A percentile compares a stretch with the other conserved stretches of the same genome.
phyloP scores from a whole-genome alignment of 176 grass and related monocot genomes.

The Oryza glaberrima region DNA sequence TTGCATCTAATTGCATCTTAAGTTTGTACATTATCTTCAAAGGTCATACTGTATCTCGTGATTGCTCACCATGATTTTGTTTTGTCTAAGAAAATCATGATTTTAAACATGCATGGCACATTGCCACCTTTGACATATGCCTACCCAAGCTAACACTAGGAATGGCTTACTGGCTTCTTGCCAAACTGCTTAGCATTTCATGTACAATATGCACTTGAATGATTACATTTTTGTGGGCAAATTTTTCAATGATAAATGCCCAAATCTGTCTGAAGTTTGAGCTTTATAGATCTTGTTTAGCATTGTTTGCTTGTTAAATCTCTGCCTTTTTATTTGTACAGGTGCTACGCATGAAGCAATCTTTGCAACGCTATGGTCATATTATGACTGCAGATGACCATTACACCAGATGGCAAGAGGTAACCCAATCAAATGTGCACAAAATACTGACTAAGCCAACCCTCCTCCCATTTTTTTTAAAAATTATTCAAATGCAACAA shows the following conservation, averaged over 20 bases:
- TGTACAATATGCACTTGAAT: constrained; percentile 18
- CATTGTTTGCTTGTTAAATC: constrained; percentile 25
- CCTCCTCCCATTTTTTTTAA: neutral
- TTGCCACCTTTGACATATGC: constrained; percentile 35
- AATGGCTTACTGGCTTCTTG: constrained; percentile 28
- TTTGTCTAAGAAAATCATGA: constrained; percentile 15
- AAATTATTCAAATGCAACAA: constrained; percentile 5
- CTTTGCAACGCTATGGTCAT: constrained; percentile 73
- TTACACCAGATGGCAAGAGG: constrained; percentile 97
- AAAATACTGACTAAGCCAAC: constrained; percentile 8
- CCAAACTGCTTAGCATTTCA: constrained; percentile 29
- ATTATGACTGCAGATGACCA: constrained; percentile 82
- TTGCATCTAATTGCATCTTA: constrained; percentile 37
- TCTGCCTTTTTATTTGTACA: constrained; percentile 40
- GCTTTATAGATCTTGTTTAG: constrained; percentile 27
- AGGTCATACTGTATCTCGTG: constrained; percentile 19
- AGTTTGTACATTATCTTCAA: constrained; percentile 32
- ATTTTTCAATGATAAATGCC: neutral
- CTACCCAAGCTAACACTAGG: constrained; percentile 21
- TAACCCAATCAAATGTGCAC: constrained; percentile 37
- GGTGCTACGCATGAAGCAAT: constrained; percentile 79
- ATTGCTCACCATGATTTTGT: constrained; percentile 28
- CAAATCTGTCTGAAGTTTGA: constrained; percentile 28
- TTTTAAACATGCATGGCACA: constrained; percentile 19
- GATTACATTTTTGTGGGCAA: neutral